Evolutionary conservation across 2,329 filamentous ascomycete genomes (phyloP).

Genomic region (Ceratocystis cacaofunesta): DNA sequence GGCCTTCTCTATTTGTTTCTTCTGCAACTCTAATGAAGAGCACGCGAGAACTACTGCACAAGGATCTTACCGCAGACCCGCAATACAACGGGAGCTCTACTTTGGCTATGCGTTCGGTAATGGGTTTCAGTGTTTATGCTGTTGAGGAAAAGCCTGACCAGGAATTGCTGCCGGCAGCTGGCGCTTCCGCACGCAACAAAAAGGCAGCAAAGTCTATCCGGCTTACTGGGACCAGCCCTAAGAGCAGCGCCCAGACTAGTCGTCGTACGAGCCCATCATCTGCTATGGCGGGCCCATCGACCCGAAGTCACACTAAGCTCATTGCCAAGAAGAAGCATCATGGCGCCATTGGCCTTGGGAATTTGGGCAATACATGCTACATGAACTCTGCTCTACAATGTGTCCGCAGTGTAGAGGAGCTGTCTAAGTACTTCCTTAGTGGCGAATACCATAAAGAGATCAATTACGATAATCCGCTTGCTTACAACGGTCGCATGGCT

Average conservation of each 20-base stretch:
- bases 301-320: conserved; percentile 55
- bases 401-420: conserved; percentile 79
- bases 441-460: conserved; percentile 64
- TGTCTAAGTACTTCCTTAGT: conserved; percentile 79
- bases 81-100: conserved; percentile 65
- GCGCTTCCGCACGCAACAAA: neutral
- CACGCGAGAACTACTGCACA: conserved; percentile 17
- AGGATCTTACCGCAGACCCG: conserved; percentile 54
- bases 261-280: conserved; percentile 45
- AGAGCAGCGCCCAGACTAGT: conserved; percentile 29
- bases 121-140: conserved; percentile 62
- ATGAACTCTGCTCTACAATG: conserved; percentile 98
- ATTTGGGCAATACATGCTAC: conserved; percentile 95
- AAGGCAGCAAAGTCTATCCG: neutral
- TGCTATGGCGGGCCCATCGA: conserved; percentile 41
- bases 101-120: conserved; percentile 51
- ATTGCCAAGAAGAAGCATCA: conserved; percentile 54
- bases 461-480: conserved; percentile 72
- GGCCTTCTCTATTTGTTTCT: conserved; percentile 13
- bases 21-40: conserved; percentile 15
- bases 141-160: conserved; percentile 48
- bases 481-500: conserved; percentile 76
- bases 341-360: conserved; percentile 71
- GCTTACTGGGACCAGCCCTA: conserved; percentile 8
- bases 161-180: conserved; percentile 2